Percentiles rank a stretch among this genome's conserved stretches.
These are phyloP conservation scores for Hanseniaspora nectarophila DNA, from an alignment of 805 yeast genomes.

Conservation along the genomic window DNA sequence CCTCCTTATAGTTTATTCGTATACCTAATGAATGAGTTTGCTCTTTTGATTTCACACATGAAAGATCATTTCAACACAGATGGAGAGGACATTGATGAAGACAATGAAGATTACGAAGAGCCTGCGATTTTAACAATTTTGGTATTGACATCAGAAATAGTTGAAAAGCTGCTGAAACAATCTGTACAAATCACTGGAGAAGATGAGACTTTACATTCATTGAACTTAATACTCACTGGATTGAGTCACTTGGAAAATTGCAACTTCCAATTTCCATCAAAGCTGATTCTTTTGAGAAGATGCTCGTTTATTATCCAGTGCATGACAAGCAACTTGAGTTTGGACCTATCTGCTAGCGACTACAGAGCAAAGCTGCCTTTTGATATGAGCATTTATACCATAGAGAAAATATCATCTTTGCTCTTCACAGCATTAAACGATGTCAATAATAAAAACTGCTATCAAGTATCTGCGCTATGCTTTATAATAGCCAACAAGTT, in stretches of 20 bases:
- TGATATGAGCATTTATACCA: conserved; percentile 11
- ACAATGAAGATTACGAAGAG: conserved; percentile 20
- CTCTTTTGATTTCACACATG: background rate
- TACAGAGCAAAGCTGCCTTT: background rate
- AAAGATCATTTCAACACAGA: conserved; percentile 2
- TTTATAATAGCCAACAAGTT: conserved; percentile 4
- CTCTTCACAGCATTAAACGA: conserved; percentile 17
- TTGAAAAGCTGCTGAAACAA: conserved; percentile 17
- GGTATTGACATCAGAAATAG: conserved; percentile 13
- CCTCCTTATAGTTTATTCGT: conserved; percentile 2
- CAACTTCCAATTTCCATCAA: conserved; percentile 15
- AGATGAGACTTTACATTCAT: background rate
- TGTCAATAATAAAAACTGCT: background rate
- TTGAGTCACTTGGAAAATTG: conserved; percentile 4
- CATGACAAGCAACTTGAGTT: conserved; percentile 2
- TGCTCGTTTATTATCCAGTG: conserved; percentile 13
- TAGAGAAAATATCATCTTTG: conserved; percentile 24
- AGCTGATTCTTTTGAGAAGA: conserved; percentile 27
- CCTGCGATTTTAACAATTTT: conserved; percentile 17
- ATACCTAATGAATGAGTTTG: background rate
- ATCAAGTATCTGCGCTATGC: background rate
- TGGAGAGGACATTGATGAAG: conserved; percentile 17
- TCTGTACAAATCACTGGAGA: background rate
- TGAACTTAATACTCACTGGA: background rate
- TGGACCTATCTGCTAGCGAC: background rate